These are phyloP conservation scores for Lactarius quietus DNA, from an alignment of 768 basidiomycete species.

Conservation along the genomic window DNA sequence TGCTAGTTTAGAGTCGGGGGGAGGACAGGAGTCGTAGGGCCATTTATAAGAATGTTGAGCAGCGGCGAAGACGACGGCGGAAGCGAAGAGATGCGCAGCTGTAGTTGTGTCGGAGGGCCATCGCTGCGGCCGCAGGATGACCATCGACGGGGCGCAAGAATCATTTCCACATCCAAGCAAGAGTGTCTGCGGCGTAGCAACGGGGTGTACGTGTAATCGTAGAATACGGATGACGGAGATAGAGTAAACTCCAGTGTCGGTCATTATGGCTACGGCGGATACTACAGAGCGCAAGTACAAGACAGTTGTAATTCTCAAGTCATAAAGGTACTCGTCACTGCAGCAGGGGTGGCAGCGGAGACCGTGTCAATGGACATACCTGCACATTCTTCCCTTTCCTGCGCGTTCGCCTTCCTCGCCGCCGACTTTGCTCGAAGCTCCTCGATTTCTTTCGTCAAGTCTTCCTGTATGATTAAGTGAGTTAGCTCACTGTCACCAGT, in stretches of 20 bases:
- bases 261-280: too few species aligned
- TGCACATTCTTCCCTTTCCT: constrained; percentile 12
- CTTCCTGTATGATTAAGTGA: constrained; percentile 39
- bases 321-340: constrained; percentile 3
- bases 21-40: neutral
- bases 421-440: constrained; percentile 48
- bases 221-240: neutral
- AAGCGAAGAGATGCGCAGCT: constrained; percentile 5
- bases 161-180: neutral
- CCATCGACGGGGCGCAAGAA: neutral
- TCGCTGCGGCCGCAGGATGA: constrained; percentile 17
- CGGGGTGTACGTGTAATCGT: neutral
- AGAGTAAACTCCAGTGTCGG: too few species aligned
- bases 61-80: neutral
- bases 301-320: constrained; percentile 6
- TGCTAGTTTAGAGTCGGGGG: neutral
- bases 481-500: neutral
- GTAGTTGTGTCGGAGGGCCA: neutral
- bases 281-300: neutral
- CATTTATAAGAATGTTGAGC: constrained; percentile 10
- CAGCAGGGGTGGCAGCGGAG: neutral
- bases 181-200: neutral
- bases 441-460: constrained; percentile 57
- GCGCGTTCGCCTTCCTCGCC: constrained; percentile 33
- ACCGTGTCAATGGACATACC: constrained; percentile 20